These are phyloP conservation scores for Nakazawaea wickerhamii DNA, from an alignment of 805 yeast species.

Conservation along the genomic window DNA sequence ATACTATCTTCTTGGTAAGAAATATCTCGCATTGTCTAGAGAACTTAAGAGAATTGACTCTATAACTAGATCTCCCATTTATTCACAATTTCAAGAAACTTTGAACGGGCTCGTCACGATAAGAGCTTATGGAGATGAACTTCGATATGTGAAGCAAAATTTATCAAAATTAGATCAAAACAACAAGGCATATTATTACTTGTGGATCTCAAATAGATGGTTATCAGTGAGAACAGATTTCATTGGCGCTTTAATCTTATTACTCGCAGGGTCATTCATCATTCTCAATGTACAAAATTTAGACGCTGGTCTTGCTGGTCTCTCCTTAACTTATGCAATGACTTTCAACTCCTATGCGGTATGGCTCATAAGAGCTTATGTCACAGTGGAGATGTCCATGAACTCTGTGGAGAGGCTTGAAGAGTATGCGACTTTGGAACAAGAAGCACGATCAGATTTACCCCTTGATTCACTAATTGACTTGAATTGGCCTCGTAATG, in stretches of 20 bases:
- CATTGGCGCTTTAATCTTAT: constrained; percentile 72
- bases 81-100: constrained; percentile 66
- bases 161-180: constrained; percentile 64
- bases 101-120: constrained; percentile 58
- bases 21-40: constrained; percentile 59
- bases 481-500: constrained; percentile 53
- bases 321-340: constrained; percentile 77
- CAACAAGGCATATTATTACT: constrained; percentile 70
- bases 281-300: constrained; percentile 56
- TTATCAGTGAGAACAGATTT: constrained; percentile 80
- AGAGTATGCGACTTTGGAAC: constrained; percentile 62
- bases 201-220: constrained; percentile 78
- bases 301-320: constrained; percentile 79
- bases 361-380: constrained; percentile 92
- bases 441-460: constrained; percentile 71
- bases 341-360: constrained; percentile 80
- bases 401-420: constrained; percentile 85
- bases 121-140: constrained; percentile 55
- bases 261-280: constrained; percentile 66
- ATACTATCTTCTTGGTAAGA: constrained; percentile 58
- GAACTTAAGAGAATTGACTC: constrained; percentile 70
- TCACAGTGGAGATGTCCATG: constrained; percentile 86
- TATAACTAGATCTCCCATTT: constrained; percentile 62
- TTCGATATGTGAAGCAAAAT: constrained; percentile 49
- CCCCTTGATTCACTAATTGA: constrained; percentile 27